A percentile compares a stretch with the other conserved stretches of the same genome.
Conservation (phyloP, 2,329 filamentous ascomycete genomes). For the Colletotrichum sp. region DNA sequence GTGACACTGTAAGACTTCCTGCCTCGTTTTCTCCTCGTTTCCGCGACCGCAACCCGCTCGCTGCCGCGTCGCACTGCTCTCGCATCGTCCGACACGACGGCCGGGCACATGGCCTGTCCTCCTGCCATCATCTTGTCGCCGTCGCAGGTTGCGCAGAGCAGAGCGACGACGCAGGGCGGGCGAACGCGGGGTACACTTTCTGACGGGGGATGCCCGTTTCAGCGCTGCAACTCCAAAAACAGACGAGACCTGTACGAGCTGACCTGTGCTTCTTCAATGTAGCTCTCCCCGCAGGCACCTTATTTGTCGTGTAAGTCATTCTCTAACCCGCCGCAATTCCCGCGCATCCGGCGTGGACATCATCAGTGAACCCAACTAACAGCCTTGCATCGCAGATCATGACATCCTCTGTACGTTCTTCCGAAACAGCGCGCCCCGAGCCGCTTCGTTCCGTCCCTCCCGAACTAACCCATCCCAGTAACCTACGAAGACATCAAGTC, state of each 20-base stretch:
- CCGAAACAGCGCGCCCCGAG: not conserved
- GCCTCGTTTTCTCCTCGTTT: slow-evolving; percentile 1
- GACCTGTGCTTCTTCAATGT: slow-evolving; percentile 13
- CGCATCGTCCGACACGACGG: not conserved
- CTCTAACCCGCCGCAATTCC: not conserved
- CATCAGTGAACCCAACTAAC: not conserved
- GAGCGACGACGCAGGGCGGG: not conserved
- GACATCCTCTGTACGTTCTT: slow-evolving; percentile 26
- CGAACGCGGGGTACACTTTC: not conserved
- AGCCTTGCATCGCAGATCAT: slow-evolving; percentile 30
- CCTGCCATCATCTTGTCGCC: not conserved
- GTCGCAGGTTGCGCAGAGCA: not conserved
- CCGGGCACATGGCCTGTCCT: not conserved
- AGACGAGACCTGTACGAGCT: not conserved
- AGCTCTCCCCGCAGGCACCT: slow-evolving; percentile 42
- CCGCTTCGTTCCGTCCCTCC: not conserved
- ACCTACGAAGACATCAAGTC: slow-evolving; percentile 89
- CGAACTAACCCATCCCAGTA: slow-evolving; percentile 54
- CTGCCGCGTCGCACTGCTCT: not conserved
- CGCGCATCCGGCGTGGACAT: not conserved
- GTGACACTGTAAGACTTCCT: slow-evolving; percentile 46
- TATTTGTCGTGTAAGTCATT: slow-evolving; percentile 52
- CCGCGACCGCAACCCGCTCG: not conserved
- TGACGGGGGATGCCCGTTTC: not conserved
- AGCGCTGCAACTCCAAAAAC: not conserved